A percentile compares a stretch with the other conserved stretches of the same genome.
These are phyloP conservation scores for Cairneyella variabilis DNA, from an alignment of 495 filamentous ascomycete genomes.

Conservation along the genomic window DNA sequence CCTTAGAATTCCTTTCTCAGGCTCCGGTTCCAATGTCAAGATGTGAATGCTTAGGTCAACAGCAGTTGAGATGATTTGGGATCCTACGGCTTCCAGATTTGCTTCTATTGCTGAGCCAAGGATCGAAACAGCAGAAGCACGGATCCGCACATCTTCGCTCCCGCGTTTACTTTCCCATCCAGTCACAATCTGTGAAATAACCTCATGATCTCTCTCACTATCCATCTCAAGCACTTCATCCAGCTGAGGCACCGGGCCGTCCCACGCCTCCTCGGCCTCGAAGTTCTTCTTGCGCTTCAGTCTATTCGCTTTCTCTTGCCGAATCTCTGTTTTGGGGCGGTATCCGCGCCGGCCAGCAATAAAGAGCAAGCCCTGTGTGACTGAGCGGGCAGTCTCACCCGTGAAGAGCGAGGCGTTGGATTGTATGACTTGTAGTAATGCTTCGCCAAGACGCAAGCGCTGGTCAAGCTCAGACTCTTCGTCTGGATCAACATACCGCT, in stretches of 20 bases:
- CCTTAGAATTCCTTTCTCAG: constrained; percentile 67
- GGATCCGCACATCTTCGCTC: constrained; percentile 71
- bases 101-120: constrained; percentile 63
- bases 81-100: constrained; percentile 58
- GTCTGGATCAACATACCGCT: constrained; percentile 61
- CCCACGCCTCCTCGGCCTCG: constrained; percentile 51
- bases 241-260: constrained; percentile 43
- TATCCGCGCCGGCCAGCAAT: constrained; percentile 60
- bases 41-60: constrained; percentile 66
- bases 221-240: constrained; percentile 36
- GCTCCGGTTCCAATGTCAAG: constrained; percentile 57
- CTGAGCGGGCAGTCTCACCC: constrained; percentile 50
- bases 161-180: constrained; percentile 70
- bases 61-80: constrained; percentile 47
- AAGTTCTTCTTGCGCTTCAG: constrained; percentile 41
- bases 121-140: constrained; percentile 74
- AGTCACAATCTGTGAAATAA: constrained; percentile 60
- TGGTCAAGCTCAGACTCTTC: constrained; percentile 60
- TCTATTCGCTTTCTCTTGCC: constrained; percentile 45
- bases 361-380: constrained; percentile 60
- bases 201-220: constrained; percentile 41
- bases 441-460: constrained; percentile 69
- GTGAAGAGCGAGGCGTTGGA: constrained; percentile 58
- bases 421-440: constrained; percentile 64
- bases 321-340: constrained; percentile 50